Evolutionary conservation across 2,329 filamentous ascomycete species (phyloP), one percentile per base, ranked within the genome.

Genomic region (Dactylellina drechsleri): DNA sequence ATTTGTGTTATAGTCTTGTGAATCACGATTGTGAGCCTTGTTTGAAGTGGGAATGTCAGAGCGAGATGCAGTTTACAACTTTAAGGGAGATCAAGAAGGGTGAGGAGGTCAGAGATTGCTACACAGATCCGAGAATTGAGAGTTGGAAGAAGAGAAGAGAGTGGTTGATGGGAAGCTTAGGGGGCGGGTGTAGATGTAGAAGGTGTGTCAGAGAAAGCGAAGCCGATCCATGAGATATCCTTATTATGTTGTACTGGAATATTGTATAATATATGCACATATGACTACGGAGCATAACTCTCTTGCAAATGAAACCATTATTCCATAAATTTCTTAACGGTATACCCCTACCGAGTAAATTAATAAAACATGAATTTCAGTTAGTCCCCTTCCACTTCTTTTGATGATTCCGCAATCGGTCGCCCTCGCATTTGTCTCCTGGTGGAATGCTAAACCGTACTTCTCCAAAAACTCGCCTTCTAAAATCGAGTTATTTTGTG

Each of bases 21-120:
- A 99, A 99, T 80, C 95, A 99, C 81, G 92, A 93, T 81, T 99
- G 95, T 82, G 89, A 97, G 80, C 95, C 95, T 7, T 97, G 97
- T 81, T 93, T 98, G 45, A 87, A 87, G 2, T 99, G 95, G 95
- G 92, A 96, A 80, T 97, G 93, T 92, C 89, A 90, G 28, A 91
- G 91, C 0, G 86, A 86, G 61, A 93, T 95, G 86, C 86, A 87
- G 41, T 87, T 95, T 73, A 88, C 85, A 84, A 87, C 88, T 1
- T 84, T 89, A 56, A 61, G 76, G 36, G 77, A 71, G 5, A 66
- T 98, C 78, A 88, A 85, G 79, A 87, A 87, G 60, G 93, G 91
- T 4, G 89, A 96, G 76, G 94, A 99, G 84, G 89, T 98, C 52
- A 82, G 96, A 76, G 96, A 93, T 81, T 94, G 98, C 82, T 99